These are phyloP conservation scores for Phytophthora aleatoria DNA, from an alignment of 352 stramenopile species.

Conservation along the genomic window DNA sequence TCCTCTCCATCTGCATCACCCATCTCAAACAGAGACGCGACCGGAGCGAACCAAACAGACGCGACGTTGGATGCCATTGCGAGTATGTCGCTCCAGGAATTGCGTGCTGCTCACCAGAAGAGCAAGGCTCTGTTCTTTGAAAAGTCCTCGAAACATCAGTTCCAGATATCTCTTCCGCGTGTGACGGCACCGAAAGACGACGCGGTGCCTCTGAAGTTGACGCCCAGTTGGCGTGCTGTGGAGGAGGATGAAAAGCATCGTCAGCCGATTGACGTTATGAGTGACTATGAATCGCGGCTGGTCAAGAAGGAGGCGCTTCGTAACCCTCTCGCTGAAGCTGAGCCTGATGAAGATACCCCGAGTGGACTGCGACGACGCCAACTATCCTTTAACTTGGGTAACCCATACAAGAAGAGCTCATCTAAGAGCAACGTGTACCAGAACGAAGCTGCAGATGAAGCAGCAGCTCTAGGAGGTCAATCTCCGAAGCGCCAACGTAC, in stretches of 20 bases:
- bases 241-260: slow-evolving; percentile 86
- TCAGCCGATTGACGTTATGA: slow-evolving; percentile 89
- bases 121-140: slow-evolving; percentile 62
- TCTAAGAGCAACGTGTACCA: slow-evolving; percentile 90
- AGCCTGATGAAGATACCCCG: slow-evolving; percentile 84
- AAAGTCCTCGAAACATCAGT: slow-evolving; percentile 40
- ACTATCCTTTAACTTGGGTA: slow-evolving; percentile 86
- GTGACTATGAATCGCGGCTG: slow-evolving; percentile 86
- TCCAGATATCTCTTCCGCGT: slow-evolving; percentile 45
- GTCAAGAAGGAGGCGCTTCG: slow-evolving; percentile 88
- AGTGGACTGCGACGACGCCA: slow-evolving; percentile 73
- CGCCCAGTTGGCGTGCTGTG: slow-evolving; percentile 58
- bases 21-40: slow-evolving; percentile 29
- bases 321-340: slow-evolving; percentile 83
- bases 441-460: slow-evolving; percentile 85
- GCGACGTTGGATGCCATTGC: slow-evolving; percentile 58
- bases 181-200: slow-evolving; percentile 27
- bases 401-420: slow-evolving; percentile 90
- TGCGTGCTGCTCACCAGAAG: slow-evolving; percentile 56
- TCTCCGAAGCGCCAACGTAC: slow-evolving; percentile 83
- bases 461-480: slow-evolving; percentile 71
- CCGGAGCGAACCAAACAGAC: slow-evolving; percentile 30
- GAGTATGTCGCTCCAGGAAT: slow-evolving; percentile 68
- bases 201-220: slow-evolving; percentile 45
- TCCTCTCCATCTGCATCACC: slow-evolving; percentile 47